These are phyloP conservation scores for Backusella luteola DNA, from an alignment of 192 early-diverging fungal genomes.

Conservation along the genomic window DNA sequence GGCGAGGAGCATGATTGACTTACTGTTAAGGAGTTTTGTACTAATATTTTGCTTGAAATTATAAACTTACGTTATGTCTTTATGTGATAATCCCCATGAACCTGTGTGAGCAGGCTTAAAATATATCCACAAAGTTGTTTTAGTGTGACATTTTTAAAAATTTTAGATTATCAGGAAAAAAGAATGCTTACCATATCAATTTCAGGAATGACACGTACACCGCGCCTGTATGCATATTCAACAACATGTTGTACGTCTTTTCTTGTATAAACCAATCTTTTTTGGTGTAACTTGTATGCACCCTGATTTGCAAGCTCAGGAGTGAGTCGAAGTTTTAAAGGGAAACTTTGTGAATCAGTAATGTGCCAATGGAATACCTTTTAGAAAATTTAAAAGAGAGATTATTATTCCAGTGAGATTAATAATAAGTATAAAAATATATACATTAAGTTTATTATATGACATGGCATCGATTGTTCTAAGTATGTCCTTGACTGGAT, in stretches of 20 bases:
- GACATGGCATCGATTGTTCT: slow-evolving; percentile 77
- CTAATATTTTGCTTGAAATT: background rate
- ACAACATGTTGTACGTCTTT: slow-evolving; percentile 69
- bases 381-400: background rate
- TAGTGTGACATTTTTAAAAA: background rate
- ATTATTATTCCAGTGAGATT: background rate
- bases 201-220: slow-evolving; percentile 90
- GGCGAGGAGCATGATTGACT: background rate
- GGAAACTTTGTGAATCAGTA: slow-evolving; percentile 71
- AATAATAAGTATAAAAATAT: slow-evolving; percentile 1
- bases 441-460: slow-evolving; percentile 78
- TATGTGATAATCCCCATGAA: slow-evolving; percentile 36
- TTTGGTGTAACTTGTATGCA: slow-evolving; percentile 53
- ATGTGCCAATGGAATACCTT: slow-evolving; percentile 78
- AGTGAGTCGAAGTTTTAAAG: slow-evolving; percentile 53
- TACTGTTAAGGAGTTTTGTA: slow-evolving; percentile 6
- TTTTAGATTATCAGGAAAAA: background rate
- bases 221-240: slow-evolving; percentile 67
- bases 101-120: slow-evolving; percentile 71
- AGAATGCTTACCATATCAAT: slow-evolving; percentile 67
- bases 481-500: slow-evolving; percentile 59
- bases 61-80: slow-evolving; percentile 34
- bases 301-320: slow-evolving; percentile 66
- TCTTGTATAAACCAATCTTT: slow-evolving; percentile 69
- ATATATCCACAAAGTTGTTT: background rate